Conservation (phyloP, 2,329 filamentous ascomycete genomes). For the Fusarium illudens region DNA sequence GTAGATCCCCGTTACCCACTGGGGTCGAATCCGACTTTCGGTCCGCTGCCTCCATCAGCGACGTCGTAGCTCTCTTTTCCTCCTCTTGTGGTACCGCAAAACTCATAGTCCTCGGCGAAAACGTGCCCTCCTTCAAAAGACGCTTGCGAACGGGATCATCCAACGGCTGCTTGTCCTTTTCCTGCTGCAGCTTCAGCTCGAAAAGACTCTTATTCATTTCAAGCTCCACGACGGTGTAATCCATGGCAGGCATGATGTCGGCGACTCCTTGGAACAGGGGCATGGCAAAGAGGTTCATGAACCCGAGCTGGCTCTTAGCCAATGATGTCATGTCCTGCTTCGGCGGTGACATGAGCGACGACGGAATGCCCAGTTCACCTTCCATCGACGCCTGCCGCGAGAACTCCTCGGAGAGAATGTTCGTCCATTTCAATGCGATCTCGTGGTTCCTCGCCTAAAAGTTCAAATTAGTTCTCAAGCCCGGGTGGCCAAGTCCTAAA, state of each 20-base stretch:
- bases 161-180: slow-evolving; percentile 58
- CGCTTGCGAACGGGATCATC: slow-evolving; percentile 51
- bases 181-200: slow-evolving; percentile 71
- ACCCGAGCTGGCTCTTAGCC: slow-evolving; percentile 87
- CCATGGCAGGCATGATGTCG: slow-evolving; percentile 84
- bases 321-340: slow-evolving; percentile 85
- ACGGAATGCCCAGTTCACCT: slow-evolving; percentile 83
- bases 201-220: slow-evolving; percentile 79
- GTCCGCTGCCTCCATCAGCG: slow-evolving; percentile 27
- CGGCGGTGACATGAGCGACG: slow-evolving; percentile 85
- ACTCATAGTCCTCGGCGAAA: slow-evolving; percentile 57
- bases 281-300: slow-evolving; percentile 95
- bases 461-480: slow-evolving; percentile 35
- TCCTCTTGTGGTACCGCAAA: slow-evolving; percentile 46
- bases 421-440: slow-evolving; percentile 87
- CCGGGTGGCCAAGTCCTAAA: not conserved
- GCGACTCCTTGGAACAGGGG: slow-evolving; percentile 90
- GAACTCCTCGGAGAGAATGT: slow-evolving; percentile 95
- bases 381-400: slow-evolving; percentile 94
- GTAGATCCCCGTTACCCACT: slow-evolving; percentile 33
- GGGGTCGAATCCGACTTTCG: slow-evolving; percentile 31
- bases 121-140: slow-evolving; percentile 51
- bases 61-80: slow-evolving; percentile 33
- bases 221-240: slow-evolving; percentile 85
- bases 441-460: slow-evolving; percentile 82